These are phyloP conservation scores for Fraxinus nigra DNA, from an alignment of 305 asterid genomes.

Conservation along the genomic window DNA sequence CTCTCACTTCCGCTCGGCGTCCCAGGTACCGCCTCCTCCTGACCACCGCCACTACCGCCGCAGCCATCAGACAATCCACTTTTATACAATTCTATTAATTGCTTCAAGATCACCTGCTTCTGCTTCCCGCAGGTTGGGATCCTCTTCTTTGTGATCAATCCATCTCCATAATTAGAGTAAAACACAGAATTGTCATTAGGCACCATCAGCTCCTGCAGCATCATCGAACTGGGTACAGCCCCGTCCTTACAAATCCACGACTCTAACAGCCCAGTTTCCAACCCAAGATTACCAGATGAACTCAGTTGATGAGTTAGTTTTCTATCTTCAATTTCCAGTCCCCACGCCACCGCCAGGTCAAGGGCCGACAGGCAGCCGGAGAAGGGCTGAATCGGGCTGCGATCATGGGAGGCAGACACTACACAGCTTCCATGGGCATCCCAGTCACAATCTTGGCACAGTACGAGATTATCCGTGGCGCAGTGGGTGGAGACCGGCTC, in stretches of 20 bases:
- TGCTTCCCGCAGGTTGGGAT: constrained; percentile 67
- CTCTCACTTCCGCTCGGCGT: constrained; percentile 33
- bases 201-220: constrained; percentile 70
- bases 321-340: constrained; percentile 44
- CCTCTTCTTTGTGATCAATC: constrained; percentile 36
- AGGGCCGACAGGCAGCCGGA: constrained; percentile 66
- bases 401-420: constrained; percentile 60
- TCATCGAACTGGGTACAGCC: neutral
- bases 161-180: constrained; percentile 38
- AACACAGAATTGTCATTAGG: constrained; percentile 39
- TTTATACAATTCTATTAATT: constrained; percentile 48
- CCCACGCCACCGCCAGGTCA: constrained; percentile 84
- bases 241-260: neutral
- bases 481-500: constrained; percentile 72
- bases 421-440: constrained; percentile 75
- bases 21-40: constrained; percentile 47
- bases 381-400: constrained; percentile 56
- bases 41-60: constrained; percentile 23
- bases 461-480: constrained; percentile 71
- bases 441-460: constrained; percentile 90
- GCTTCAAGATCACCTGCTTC: constrained; percentile 67
- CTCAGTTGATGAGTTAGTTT: neutral
- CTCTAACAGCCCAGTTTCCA: neutral
- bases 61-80: constrained; percentile 31
- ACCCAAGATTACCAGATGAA: neutral